These are phyloP conservation scores for Stagonosporopsis vannaccii DNA, from an alignment of 2,329 filamentous ascomycete species.

Conservation along the genomic window DNA sequence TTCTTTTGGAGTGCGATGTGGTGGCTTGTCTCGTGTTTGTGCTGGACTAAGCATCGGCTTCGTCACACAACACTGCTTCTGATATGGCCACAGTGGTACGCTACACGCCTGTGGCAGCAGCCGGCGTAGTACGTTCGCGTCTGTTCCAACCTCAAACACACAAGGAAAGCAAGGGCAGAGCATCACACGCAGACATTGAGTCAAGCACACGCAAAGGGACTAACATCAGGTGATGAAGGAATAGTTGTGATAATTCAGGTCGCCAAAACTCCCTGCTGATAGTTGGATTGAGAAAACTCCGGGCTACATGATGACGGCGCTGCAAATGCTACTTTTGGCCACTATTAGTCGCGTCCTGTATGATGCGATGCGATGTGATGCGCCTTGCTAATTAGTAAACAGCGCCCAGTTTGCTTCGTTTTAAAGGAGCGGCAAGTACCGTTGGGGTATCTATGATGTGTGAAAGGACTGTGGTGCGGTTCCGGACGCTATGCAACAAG, in stretches of 20 bases:
- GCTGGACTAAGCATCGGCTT: not conserved
- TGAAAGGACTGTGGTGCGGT: slow-evolving; percentile 23
- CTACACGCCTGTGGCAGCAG: not conserved
- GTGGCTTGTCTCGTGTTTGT: not conserved
- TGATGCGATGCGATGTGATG: not conserved
- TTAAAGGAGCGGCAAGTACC: slow-evolving; percentile 24
- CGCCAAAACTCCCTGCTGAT: slow-evolving; percentile 14
- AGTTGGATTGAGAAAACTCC: slow-evolving; percentile 9
- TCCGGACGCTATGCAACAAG: slow-evolving; percentile 25
- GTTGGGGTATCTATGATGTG: slow-evolving; percentile 19
- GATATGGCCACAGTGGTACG: slow-evolving; percentile 5
- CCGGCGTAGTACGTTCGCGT: not conserved
- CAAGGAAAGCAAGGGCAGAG: not conserved
- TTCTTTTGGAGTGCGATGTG: not conserved
- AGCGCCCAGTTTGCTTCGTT: slow-evolving; percentile 5
- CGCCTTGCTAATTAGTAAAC: slow-evolving; percentile 20
- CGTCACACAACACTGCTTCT: not conserved
- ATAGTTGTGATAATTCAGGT: not conserved
- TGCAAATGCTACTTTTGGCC: slow-evolving; percentile 12
- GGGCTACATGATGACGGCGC: slow-evolving; percentile 13
- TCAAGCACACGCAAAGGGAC: not conserved
- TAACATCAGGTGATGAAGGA: not conserved
- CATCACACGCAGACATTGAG: not conserved
- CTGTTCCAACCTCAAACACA: slow-evolving; percentile 2
- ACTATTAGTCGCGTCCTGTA: slow-evolving; percentile 9